Conservation (phyloP, 257 asterid species). For the Ballota nigra region DNA sequence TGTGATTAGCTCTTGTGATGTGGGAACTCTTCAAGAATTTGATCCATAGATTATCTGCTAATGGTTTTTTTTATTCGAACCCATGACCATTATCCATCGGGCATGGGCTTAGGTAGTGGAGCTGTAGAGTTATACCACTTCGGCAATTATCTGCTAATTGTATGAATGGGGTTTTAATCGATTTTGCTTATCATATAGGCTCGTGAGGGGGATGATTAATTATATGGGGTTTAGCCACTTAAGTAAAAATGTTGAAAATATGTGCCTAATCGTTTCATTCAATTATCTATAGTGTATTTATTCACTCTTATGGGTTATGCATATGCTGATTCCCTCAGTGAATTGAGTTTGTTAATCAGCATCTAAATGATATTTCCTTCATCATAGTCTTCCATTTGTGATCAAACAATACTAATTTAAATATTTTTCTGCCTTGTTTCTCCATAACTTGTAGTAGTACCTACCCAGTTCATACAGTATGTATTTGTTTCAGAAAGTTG, state of each 20-base stretch:
- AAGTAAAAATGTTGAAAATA: background rate
- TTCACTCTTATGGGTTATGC: background rate
- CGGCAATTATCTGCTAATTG: too few species aligned
- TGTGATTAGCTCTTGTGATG: background rate
- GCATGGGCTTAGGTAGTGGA: too few species aligned
- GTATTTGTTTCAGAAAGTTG: slow-evolving; percentile 61
- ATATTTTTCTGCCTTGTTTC: background rate
- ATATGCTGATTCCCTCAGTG: background rate
- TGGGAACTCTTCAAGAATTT: background rate
- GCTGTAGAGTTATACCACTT: too few species aligned
- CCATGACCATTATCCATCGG: too few species aligned
- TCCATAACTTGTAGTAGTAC: background rate
- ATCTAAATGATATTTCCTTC: background rate
- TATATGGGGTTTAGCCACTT: background rate
- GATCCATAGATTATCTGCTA: background rate
- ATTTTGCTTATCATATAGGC: background rate
- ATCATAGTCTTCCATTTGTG: background rate
- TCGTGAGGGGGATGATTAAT: slow-evolving; percentile 13
- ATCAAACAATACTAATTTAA: background rate
- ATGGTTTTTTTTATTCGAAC: too few species aligned
- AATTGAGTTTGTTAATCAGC: background rate
- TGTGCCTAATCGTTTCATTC: background rate
- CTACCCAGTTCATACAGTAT: slow-evolving; percentile 22
- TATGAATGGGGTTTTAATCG: background rate
- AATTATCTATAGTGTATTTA: background rate